Conservation (phyloP, 2,329 filamentous ascomycete genomes). For the Chaetothyriales sp. region DNA sequence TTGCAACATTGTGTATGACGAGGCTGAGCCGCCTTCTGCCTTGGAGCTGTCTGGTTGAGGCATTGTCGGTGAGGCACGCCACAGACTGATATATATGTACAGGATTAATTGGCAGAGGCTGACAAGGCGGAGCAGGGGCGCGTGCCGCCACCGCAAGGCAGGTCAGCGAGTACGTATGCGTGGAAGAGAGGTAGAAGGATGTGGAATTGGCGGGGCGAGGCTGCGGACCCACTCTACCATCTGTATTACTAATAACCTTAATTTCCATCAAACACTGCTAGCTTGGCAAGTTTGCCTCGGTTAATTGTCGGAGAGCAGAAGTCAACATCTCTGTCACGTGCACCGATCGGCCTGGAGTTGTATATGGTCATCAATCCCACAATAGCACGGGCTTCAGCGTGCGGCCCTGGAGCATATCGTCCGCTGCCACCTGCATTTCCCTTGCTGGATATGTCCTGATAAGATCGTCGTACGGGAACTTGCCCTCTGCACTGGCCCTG, state of each 20-base stretch:
- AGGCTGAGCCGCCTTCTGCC: neutral
- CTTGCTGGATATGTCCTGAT: slow-evolving; percentile 30
- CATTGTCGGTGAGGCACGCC: neutral
- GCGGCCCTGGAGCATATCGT: slow-evolving; percentile 18
- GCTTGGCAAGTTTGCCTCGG: no score
- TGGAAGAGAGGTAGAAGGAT: neutral
- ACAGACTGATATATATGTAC: neutral
- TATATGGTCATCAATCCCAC: slow-evolving; percentile 13
- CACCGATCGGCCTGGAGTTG: no score
- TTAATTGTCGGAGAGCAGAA: no score
- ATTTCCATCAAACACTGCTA: no score
- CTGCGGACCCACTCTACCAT: no score
- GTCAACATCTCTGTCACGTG: no score
- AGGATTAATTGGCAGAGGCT: no score
- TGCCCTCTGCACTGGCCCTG: slow-evolving; percentile 22
- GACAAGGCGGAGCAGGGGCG: neutral
- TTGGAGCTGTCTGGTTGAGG: neutral
- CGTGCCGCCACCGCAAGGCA: neutral
- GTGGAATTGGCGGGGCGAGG: neutral
- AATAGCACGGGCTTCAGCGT: slow-evolving; percentile 22
- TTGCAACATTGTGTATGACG: slow-evolving; percentile 2
- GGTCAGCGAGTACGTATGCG: neutral
- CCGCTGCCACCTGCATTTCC: slow-evolving; percentile 17
- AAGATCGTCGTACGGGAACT: slow-evolving; percentile 33
- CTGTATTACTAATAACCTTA: no score